Conservation (phyloP, 2,329 filamentous ascomycete species). For the Talaromyces funiculosus region DNA sequence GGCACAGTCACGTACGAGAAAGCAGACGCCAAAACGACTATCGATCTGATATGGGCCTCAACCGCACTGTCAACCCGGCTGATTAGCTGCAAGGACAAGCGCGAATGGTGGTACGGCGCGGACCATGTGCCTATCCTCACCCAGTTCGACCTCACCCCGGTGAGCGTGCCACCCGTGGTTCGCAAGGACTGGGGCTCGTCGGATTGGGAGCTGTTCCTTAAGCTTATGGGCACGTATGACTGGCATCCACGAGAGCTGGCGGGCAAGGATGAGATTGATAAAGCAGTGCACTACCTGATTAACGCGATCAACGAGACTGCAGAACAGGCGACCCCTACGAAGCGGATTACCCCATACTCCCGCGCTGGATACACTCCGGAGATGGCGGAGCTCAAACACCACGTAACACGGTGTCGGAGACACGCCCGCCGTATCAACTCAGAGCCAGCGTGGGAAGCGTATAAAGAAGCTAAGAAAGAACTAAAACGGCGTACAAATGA, state of each 20-base stretch:
- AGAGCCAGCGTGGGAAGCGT: neutral
- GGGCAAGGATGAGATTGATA: neutral
- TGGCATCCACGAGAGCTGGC: neutral
- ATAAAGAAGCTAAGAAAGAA: neutral
- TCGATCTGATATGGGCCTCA: no score
- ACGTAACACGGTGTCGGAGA: neutral
- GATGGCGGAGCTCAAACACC: neutral
- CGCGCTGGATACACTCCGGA: neutral
- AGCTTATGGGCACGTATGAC: neutral
- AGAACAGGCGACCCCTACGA: neutral
- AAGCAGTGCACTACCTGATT: neutral
- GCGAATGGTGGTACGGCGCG: neutral
- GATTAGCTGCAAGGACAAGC: neutral
- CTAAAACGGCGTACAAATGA: neutral
- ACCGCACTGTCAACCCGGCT: no score
- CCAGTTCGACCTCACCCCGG: neutral
- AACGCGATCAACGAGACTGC: neutral
- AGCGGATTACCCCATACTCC: neutral
- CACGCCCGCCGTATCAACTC: neutral
- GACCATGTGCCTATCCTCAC: neutral
- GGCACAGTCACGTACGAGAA: no score
- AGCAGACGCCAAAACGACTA: no score
- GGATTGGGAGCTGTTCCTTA: neutral
- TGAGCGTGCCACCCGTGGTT: neutral
- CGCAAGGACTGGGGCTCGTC: neutral